These are phyloP conservation scores for Hylodesmum podocarpum DNA, from an alignment of 306 rosid species.

Conservation along the genomic window DNA sequence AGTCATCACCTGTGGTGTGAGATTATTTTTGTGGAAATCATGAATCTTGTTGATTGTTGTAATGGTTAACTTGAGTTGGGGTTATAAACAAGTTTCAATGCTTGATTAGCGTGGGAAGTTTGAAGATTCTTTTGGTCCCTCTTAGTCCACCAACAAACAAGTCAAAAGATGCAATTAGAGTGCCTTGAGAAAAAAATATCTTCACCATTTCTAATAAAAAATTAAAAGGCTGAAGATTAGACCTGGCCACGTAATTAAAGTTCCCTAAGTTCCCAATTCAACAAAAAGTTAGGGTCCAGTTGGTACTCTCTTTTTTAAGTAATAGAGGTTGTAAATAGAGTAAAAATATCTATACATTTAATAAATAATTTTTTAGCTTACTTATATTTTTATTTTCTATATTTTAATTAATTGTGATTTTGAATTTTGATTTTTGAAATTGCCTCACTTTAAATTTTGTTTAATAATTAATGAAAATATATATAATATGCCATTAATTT, in stretches of 20 bases:
- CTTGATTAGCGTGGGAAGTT: slow-evolving; percentile 4
- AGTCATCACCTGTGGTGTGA: background rate
- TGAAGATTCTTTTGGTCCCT: slow-evolving; percentile 53
- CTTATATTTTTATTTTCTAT: background rate
- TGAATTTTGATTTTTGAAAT: background rate
- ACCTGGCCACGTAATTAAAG: slow-evolving; percentile 30
- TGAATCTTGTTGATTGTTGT: slow-evolving; percentile 27
- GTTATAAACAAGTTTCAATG: slow-evolving; percentile 36
- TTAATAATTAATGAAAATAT: background rate
- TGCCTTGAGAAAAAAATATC: slow-evolving; percentile 50
- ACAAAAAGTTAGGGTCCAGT: background rate
- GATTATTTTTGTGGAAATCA: slow-evolving; percentile 22
- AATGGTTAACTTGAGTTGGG: slow-evolving; percentile 40
- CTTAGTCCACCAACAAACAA: slow-evolving; percentile 41
- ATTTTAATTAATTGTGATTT: background rate
- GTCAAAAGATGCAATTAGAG: slow-evolving; percentile 63
- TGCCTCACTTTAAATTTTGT: too few relatives aligned
- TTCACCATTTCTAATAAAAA: slow-evolving; percentile 42
- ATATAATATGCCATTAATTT: background rate
- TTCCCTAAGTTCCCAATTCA: slow-evolving; percentile 38
- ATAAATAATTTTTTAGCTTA: background rate
- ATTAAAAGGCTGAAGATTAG: background rate
- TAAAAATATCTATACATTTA: too few relatives aligned
- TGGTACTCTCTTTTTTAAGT: background rate
- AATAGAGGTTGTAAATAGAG: background rate